phyloP scores from a whole-genome alignment of 1,139 yeast species.

The Scheffersomyces quercinus region DNA sequence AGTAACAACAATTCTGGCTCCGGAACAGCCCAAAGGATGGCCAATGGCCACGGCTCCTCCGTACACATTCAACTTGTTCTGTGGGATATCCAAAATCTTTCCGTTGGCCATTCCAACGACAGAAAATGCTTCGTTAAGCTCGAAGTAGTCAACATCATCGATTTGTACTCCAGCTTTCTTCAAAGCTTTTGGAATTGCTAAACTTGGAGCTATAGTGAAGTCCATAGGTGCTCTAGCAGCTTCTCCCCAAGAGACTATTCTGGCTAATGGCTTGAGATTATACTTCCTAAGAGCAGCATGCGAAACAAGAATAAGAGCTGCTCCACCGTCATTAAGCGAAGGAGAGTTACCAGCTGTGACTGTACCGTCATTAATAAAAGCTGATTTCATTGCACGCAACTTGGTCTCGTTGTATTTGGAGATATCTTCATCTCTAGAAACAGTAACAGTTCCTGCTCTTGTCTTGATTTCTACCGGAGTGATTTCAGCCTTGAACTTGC shows the following conservation, averaged over 20 bases:
- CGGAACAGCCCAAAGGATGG: constrained; percentile 7
- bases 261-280: constrained; percentile 4
- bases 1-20: constrained; percentile 6
- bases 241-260: constrained; percentile 6
- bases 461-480: constrained; percentile 89
- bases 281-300: constrained; percentile 3
- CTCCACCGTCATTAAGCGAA: constrained; percentile 5
- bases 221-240: constrained; percentile 5
- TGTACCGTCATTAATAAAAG: constrained; percentile 4
- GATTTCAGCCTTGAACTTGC: constrained; percentile 80
- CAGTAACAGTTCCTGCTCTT: constrained; percentile 55
- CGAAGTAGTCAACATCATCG: constrained; percentile 4
- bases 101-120: constrained; percentile 6
- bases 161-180: constrained; percentile 3
- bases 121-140: constrained; percentile 6
- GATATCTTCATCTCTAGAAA: background rate
- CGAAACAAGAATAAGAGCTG: constrained; percentile 5
- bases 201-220: constrained; percentile 6
- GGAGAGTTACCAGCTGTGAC: constrained; percentile 6
- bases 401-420: background rate
- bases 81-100: constrained; percentile 2
- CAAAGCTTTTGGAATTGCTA: constrained; percentile 6
- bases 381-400: background rate
- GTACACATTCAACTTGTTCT: constrained; percentile 4
- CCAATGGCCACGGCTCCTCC: constrained; percentile 8